Evolutionary conservation across 1,139 yeast species (phyloP).

Genomic region (Pichia sp.): DNA sequence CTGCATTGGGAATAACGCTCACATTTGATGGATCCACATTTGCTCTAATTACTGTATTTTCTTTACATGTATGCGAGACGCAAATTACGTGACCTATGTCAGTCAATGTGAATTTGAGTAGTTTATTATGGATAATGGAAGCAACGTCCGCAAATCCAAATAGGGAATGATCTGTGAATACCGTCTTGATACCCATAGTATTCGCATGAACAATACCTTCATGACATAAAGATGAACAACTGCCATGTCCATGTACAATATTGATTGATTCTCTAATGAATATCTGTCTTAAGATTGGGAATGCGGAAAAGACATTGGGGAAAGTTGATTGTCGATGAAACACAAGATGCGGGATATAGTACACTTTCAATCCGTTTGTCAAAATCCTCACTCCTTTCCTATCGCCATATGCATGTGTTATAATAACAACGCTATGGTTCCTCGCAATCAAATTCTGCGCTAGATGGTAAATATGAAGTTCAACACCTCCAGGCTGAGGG

Average conservation of each 20-base stretch:
- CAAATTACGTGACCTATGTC: slow-evolving; percentile 91
- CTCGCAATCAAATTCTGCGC: slow-evolving; percentile 68
- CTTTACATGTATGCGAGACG: slow-evolving; percentile 95
- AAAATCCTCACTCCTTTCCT: slow-evolving; percentile 75
- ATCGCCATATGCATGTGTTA: slow-evolving; percentile 83
- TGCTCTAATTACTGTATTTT: slow-evolving; percentile 86
- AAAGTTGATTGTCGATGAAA: slow-evolving; percentile 76
- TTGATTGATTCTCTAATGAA: slow-evolving; percentile 79
- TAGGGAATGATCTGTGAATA: slow-evolving; percentile 91
- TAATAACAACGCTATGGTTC: slow-evolving; percentile 87
- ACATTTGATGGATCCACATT: slow-evolving; percentile 70
- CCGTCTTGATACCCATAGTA: slow-evolving; percentile 87
- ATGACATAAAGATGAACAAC: slow-evolving; percentile 77
- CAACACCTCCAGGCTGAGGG: slow-evolving; percentile 98
- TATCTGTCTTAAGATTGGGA: slow-evolving; percentile 80
- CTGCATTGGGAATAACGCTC: slow-evolving; percentile 95
- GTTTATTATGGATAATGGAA: slow-evolving; percentile 79
- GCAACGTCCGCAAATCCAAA: slow-evolving; percentile 90
- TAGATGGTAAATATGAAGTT: slow-evolving; percentile 84
- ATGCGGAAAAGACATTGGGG: slow-evolving; percentile 83
- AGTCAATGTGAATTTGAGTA: slow-evolving; percentile 72
- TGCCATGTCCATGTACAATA: slow-evolving; percentile 93
- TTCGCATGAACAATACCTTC: slow-evolving; percentile 88
- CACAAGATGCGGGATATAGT: slow-evolving; percentile 78
- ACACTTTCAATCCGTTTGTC: slow-evolving; percentile 88